Evolutionary conservation across 441 rosid species (phyloP).

Genomic region (Euphorbia celastroides): DNA sequence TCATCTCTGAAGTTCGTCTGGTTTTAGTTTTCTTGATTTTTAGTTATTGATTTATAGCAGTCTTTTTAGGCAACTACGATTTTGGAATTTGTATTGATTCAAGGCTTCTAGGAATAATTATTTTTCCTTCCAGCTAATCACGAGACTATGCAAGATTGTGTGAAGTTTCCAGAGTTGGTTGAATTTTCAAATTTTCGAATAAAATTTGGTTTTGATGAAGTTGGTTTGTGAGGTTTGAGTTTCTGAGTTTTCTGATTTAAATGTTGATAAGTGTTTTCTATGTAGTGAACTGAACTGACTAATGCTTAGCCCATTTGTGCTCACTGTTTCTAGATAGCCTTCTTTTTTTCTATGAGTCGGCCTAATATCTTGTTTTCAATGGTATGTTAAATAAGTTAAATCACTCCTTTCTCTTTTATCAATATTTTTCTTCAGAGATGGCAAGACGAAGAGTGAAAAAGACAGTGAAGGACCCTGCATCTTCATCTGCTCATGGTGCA

Average conservation of each 20-base stretch:
- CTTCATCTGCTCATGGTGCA: not conserved
- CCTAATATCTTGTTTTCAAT: not conserved
- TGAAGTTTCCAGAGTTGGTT: no score
- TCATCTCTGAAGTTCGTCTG: no score
- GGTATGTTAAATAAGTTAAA: not conserved
- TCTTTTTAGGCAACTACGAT: no score
- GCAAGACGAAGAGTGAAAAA: conserved; percentile 2
- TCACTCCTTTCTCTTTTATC: not conserved
- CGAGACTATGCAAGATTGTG: not conserved
- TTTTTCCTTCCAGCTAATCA: no score
- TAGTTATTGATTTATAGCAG: no score
- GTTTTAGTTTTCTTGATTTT: no score
- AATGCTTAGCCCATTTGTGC: not conserved
- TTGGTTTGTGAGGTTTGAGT: not conserved
- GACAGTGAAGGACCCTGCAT: conserved; percentile 1
- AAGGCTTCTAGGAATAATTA: no score
- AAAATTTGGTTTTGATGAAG: not conserved
- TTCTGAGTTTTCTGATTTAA: no score
- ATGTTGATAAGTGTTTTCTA: not conserved
- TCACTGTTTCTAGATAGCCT: not conserved
- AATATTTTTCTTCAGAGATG: not conserved
- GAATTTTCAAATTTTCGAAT: not conserved
- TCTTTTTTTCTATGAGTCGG: not conserved
- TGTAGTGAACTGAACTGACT: not conserved
- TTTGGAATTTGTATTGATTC: no score